Conservation (phyloP, 805 yeast species). For the Schizosaccharomyces octosporus region DNA sequence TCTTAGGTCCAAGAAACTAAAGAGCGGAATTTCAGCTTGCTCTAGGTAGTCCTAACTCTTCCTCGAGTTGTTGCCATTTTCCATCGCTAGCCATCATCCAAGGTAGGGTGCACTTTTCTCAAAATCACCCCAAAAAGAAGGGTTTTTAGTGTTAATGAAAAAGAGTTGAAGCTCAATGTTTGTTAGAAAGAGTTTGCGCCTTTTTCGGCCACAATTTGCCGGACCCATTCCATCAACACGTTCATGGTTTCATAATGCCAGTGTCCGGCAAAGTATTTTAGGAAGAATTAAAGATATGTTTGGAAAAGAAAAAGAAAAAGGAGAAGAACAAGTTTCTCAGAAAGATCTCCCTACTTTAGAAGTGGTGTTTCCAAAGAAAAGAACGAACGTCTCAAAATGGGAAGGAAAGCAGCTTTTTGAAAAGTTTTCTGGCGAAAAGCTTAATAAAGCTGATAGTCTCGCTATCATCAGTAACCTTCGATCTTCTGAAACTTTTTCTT, state of each 20-base stretch:
- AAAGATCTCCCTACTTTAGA: background rate
- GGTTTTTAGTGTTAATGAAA: too few species aligned
- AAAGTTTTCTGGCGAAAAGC: background rate
- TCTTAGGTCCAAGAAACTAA: too few species aligned
- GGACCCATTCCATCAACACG: background rate
- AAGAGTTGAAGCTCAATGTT: too few species aligned
- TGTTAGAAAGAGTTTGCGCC: too few species aligned
- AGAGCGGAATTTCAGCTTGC: too few species aligned
- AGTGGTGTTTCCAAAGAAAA: background rate
- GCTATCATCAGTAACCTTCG: background rate
- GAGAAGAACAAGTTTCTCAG: background rate
- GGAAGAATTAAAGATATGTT: background rate
- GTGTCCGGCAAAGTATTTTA: background rate
- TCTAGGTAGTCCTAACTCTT: too few species aligned
- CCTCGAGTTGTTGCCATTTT: too few species aligned
- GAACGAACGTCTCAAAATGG: background rate
- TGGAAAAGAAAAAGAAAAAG: background rate
- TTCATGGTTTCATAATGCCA: background rate
- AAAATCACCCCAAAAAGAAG: too few species aligned
- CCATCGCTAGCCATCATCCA: too few species aligned
- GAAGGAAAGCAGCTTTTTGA: background rate
- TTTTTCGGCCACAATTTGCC: too few species aligned
- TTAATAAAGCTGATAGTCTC: background rate
- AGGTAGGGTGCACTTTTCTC: too few species aligned
- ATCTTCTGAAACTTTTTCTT: background rate